Evolutionary conservation across 179 eudicot species (phyloP).

Genomic region (Heliamphora pulchella): DNA sequence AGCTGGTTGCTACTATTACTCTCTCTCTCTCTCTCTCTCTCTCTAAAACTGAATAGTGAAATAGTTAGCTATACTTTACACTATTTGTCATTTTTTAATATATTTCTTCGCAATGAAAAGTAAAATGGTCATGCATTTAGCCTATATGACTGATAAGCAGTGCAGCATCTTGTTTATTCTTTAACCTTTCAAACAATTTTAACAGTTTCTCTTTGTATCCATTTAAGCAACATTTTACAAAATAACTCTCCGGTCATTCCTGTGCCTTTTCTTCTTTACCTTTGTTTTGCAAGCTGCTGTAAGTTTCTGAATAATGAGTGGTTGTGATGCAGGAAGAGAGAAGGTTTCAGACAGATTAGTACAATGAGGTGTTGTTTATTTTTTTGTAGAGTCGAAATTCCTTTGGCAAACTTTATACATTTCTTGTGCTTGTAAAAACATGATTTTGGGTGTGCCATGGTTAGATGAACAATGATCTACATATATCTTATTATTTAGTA

Average conservation of each 20-base stretch:
- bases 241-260: not conserved
- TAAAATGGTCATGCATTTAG: no score
- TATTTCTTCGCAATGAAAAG: no score
- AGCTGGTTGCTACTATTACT: not conserved
- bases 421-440: not conserved
- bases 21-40: not conserved
- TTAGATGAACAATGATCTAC: not conserved
- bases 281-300: not conserved
- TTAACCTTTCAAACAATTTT: no score
- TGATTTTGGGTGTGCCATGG: not conserved
- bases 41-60: no score
- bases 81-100: no score
- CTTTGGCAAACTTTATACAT: not conserved
- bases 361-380: not conserved
- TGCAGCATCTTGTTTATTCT: no score
- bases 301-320: not conserved
- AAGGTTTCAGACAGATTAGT: not conserved
- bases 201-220: no score
- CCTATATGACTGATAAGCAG: no score
- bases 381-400: not conserved
- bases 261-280: not conserved
- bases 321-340: not conserved
- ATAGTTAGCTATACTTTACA: no score
- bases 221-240: not conserved
- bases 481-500: not conserved